Evolutionary conservation across 371 early-diverging fungal species (phyloP).

Genomic region (Fennellomyces sp.): DNA sequence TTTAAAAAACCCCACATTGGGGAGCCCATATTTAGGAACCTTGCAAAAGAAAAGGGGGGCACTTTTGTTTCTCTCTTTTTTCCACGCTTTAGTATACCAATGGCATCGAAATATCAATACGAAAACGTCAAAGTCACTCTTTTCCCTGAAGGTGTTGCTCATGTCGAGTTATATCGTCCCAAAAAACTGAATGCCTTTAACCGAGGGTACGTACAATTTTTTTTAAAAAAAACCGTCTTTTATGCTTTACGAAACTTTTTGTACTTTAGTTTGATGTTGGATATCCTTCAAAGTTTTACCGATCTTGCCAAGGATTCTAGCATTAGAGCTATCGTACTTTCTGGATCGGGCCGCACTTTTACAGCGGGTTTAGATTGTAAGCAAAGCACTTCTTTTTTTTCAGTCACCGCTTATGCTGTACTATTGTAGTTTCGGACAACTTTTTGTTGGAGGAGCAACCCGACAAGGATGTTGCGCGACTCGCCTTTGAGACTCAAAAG

Average conservation of each 20-base stretch:
- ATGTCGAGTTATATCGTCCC: conserved; percentile 83
- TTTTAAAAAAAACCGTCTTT: background rate
- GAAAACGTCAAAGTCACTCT: conserved; percentile 63
- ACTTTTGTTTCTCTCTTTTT: too few species aligned
- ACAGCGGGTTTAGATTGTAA: conserved; percentile 90
- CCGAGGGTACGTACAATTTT: conserved; percentile 40
- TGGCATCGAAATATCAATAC: too few species aligned
- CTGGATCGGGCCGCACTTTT: conserved; percentile 78
- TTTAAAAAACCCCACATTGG: too few species aligned
- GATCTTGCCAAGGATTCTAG: conserved; percentile 59
- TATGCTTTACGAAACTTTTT: background rate
- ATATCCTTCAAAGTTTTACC: conserved; percentile 47
- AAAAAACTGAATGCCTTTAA: conserved; percentile 80
- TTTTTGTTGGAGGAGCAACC: background rate
- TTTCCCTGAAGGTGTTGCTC: conserved; percentile 66
- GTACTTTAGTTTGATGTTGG: conserved; percentile 18
- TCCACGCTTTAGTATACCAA: too few species aligned
- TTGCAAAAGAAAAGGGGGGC: too few species aligned
- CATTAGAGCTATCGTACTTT: conserved; percentile 76
- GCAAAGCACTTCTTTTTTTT: conserved; percentile 21
- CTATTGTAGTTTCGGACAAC: background rate
- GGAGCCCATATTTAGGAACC: too few species aligned
- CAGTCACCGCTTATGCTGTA: background rate
- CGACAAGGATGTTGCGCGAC: conserved; percentile 18
- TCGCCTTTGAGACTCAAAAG: conserved; percentile 45